Conservation (phyloP, 345 rosid species). For the Moringa oleifera region DNA sequence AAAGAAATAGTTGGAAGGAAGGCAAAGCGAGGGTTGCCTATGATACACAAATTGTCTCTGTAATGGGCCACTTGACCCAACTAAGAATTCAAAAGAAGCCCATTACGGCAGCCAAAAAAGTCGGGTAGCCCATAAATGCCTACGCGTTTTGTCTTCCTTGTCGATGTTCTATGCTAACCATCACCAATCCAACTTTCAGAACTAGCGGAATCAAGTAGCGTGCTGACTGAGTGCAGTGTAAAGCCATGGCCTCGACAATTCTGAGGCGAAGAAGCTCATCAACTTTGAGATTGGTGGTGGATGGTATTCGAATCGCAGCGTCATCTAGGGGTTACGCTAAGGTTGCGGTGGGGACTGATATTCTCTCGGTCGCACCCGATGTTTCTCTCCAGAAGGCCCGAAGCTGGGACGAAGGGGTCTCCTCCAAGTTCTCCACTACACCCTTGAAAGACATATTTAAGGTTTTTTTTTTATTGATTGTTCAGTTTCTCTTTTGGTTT, state of each 20-base stretch:
- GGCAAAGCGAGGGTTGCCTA: no score
- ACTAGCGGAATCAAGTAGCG: no score
- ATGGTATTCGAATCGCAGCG: conserved; percentile 23
- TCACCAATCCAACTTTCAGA: no score
- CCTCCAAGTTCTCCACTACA: conserved; percentile 70
- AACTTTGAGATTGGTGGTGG: conserved; percentile 26
- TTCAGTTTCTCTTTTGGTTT: neutral
- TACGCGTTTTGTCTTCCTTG: no score
- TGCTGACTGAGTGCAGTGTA: no score
- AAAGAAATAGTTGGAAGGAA: no score
- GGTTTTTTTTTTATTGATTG: conserved; percentile 27
- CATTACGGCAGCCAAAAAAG: no score
- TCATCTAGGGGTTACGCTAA: conserved; percentile 50
- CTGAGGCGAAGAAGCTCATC: conserved; percentile 37
- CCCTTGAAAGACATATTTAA: conserved; percentile 66
- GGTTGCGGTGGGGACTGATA: conserved; percentile 55
- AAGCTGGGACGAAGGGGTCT: conserved; percentile 83
- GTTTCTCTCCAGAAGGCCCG: conserved; percentile 90
- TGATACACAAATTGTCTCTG: no score
- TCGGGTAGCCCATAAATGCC: no score
- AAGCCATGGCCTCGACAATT: conserved; percentile 50
- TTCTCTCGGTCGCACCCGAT: conserved; percentile 57
- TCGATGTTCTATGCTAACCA: no score
- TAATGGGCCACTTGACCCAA: no score
- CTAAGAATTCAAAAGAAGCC: no score